Base-by-base conservation (phyloP, 1,284 basidiomycete genomes). In the Trametes sp. region DNA sequence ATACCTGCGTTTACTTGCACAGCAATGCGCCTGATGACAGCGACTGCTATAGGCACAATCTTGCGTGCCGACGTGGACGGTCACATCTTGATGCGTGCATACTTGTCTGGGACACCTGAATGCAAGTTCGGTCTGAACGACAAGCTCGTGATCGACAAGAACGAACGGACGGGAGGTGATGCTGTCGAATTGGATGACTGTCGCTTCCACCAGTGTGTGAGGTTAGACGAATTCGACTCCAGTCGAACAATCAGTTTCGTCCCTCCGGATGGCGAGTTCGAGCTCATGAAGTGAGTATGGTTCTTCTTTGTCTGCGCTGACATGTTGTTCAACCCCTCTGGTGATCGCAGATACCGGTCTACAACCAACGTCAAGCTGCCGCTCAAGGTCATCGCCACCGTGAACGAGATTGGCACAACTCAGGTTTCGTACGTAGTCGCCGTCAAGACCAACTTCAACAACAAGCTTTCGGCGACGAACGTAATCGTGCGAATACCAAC, bases 81-180 rank as follows among this genome's bases (percentile, higher is more conserved):
- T 0, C 95, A 98, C 70, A 98, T 99, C 67, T 85, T 97, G 70
- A 98, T 99, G 97, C 88, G 98, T 13, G 98, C 98, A 10, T 98
- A 98, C 76, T 82, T 99, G 24, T 90, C 94, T 26, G 98, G 98
- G 19, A 95, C 95, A 55, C 95, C 97, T 0, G 96, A 98, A 72
- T 98, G 96, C 84, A 97, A 98, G 76, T 98, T 99, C 70, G 98
- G 98, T 2, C 81, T 99, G 66, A 99, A 99, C 72, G 96, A 98
- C 81, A 98, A 98, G 78, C 86, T 99, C 31, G 95, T 98, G 23
- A 91, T 98, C 59, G 96, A 98, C 80, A 95, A 95, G 81, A 87
- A 85, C 54, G 67, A 86, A 83, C 51, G 81, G 74, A 63, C 78
- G 74, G 69, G 78, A 44, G 77, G 90, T 64, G 90, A 94, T 69